Percentiles rank a stretch among this genome's conserved stretches.
phyloP scores from a whole-genome alignment of 225 moss, liverwort and hornwort genomes.

The Rhytidiadelphus loreus region DNA sequence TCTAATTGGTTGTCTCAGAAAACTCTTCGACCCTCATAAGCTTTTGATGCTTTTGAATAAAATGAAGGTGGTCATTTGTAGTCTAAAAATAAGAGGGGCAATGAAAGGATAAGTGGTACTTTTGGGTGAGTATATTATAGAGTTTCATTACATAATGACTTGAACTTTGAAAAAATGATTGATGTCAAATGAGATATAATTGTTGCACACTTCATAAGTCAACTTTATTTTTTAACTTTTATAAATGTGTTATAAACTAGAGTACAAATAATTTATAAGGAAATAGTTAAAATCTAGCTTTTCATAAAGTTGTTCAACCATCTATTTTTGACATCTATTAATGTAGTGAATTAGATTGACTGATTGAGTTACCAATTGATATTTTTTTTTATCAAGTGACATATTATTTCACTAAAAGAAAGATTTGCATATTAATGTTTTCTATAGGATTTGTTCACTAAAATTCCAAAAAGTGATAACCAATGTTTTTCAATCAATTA shows the following conservation, averaged over 20 bases:
- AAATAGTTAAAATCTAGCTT: too few relatives aligned
- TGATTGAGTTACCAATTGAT: not conserved
- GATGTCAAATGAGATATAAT: not conserved
- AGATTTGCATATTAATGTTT: not conserved
- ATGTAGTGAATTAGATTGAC: not conserved
- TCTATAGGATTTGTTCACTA: not conserved
- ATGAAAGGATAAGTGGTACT: accelerated
- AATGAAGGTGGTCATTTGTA: not conserved
- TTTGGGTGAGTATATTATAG: not conserved
- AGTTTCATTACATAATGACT: not conserved
- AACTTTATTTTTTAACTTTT: not conserved
- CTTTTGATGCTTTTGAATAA: not conserved
- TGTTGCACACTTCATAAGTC: not conserved
- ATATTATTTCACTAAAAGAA: too few relatives aligned
- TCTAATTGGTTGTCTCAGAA: not conserved
- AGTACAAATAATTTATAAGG: too few relatives aligned
- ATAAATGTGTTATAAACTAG: too few relatives aligned
- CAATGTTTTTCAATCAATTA: too few relatives aligned
- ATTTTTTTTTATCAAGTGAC: too few relatives aligned
- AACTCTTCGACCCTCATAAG: not conserved
- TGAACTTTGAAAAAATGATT: not conserved
- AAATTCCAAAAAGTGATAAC: too few relatives aligned
- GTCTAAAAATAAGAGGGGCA: not conserved
- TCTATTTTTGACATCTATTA: not conserved
- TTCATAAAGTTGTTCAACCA: not conserved